Evolutionary conservation across 768 basidiomycete species (phyloP), one percentile per base, ranked within the genome.

Genomic region (Pseudohyphozyma bogoriensis): DNA sequence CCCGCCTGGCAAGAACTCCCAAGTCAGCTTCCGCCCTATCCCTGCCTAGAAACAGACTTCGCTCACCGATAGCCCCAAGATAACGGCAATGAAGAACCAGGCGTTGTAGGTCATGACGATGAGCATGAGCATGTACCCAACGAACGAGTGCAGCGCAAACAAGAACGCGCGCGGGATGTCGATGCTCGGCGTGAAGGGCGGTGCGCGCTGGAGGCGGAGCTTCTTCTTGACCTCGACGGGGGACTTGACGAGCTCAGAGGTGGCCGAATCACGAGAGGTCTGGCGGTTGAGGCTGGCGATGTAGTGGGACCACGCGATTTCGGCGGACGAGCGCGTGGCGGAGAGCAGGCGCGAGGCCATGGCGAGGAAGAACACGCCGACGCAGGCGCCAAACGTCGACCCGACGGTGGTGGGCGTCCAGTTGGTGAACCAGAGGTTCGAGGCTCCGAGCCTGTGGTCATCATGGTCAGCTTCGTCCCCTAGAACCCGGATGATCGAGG

Each of bases 81-180:
- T 71, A 62, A 90, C 80, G 15, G 84, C 78, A 37, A 91, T 80
- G 58, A 91, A 78, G 69, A 81, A 92, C 31, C 81, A 84, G 7
- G 79, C 84, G 66, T 89, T 83, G 74, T 86, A 91, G 9, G 86
- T 86, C 90, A 89, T 89, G 68, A 87, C 79, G 12, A 80, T 81
- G 71, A 89, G 73, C 89, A 93, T 92, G 59, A 92, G 79, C 9
- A 77, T 65, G 66, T 87, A 92, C 29, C 74, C 75, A 26, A 91
- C 68, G 26, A 82, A 72, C 44, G 82, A 77, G 59, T 89, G 86
- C 24, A 82, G 58, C 12, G 80, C 80, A 63, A 83, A 81, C 45
- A 88, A 67, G 3, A 79, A 69, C 1, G 88, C 88, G 40, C 89
- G 81, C 1, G 82, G 79, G 11, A 87, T 66, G 72, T 92, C 90